A percentile compares a stretch with the other conserved stretches of the same genome.
These are phyloP conservation scores for Monosporascus sp. DNA, from an alignment of 2,329 filamentous ascomycete species.

Conservation along the genomic window DNA sequence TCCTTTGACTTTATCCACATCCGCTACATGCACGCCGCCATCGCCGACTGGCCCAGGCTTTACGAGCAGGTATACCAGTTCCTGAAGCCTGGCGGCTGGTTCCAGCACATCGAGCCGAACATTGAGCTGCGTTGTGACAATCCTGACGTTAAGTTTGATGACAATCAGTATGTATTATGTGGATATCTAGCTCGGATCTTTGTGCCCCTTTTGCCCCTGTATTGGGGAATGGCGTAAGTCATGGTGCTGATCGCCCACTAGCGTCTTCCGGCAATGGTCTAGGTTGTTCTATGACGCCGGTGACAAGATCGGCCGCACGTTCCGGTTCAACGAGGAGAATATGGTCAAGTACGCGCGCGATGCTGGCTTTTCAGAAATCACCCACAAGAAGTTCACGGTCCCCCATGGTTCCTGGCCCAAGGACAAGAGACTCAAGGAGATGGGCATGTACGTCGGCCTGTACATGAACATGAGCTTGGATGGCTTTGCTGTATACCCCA, in stretches of 20 bases:
- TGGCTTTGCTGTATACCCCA: background rate
- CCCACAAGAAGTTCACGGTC: background rate
- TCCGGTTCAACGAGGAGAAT: background rate
- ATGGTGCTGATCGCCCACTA: no score
- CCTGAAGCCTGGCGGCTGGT: slow-evolving; percentile 10
- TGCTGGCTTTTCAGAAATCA: background rate
- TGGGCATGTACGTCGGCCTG: background rate
- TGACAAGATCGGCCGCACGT: no score
- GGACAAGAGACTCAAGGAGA: background rate
- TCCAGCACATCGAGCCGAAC: slow-evolving; percentile 12
- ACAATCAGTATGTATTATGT: background rate
- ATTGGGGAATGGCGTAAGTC: no score
- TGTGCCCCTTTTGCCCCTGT: background rate
- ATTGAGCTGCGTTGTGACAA: slow-evolving; percentile 12
- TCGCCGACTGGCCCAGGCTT: slow-evolving; percentile 15
- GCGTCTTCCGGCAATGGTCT: no score
- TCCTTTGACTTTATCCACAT: slow-evolving; percentile 18
- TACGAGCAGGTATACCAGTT: slow-evolving; percentile 12
- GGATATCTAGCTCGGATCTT: background rate
- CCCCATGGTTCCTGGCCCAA: background rate
- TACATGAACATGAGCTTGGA: no score
- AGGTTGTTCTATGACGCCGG: no score
- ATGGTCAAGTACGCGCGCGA: background rate
- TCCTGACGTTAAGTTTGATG: slow-evolving; percentile 8
- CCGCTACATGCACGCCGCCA: slow-evolving; percentile 12